Conservation (phyloP, 176 grass and related monocot species). For the Saccharum officinarum region DNA sequence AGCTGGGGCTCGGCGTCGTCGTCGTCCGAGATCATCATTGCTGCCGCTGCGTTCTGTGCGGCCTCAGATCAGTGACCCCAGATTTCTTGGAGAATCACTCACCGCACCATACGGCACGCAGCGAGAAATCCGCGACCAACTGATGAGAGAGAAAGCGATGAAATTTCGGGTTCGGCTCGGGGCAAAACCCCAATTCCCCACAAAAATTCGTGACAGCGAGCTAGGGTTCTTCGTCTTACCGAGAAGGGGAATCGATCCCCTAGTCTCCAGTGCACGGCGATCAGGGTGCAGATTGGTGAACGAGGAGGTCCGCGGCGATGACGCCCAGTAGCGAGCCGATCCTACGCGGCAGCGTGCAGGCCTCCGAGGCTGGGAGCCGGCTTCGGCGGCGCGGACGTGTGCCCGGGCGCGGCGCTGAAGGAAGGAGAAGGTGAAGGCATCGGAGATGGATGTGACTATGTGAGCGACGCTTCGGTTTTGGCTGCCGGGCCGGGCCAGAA, state of each 20-base stretch:
- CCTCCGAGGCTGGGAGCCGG: too few species aligned
- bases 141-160: background rate
- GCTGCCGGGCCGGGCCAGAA: background rate
- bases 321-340: background rate
- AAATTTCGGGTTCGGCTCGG: background rate
- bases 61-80: background rate
- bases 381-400: background rate
- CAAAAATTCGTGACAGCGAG: background rate
- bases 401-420: background rate
- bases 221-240: constrained; percentile 16
- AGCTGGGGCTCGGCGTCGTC: constrained; percentile 46
- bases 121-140: background rate
- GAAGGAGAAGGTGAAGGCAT: background rate
- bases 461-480: background rate
- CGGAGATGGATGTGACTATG: background rate
- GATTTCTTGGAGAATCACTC: background rate
- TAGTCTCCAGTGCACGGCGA: background rate
- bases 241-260: background rate
- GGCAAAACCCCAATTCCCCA: background rate
- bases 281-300: background rate
- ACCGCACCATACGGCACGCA: background rate
- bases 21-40: constrained; percentile 42
- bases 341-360: background rate
- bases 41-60: background rate
- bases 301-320: background rate